Evolutionary conservation across 1,284 basidiomycete genomes (phyloP), one percentile per base, ranked within the genome.

Genomic region (Pseudozyma tsukubaensis): DNA sequence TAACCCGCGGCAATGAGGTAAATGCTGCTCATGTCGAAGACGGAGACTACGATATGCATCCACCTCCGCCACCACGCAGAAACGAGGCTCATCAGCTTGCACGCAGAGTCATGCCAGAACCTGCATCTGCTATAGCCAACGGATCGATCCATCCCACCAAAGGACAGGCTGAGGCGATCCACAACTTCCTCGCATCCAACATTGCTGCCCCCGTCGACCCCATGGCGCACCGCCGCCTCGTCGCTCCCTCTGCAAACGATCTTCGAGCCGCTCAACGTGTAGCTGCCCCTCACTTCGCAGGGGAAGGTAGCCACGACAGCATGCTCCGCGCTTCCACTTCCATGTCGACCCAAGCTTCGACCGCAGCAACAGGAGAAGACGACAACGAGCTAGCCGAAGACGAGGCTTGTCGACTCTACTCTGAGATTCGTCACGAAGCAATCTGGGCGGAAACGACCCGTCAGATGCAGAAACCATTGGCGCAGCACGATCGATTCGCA

Each of bases 361-460:
- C 57, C 12, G 51, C 44, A 19, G 50, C 40, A 18, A 42, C 18
- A 29, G 49, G 55, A 19, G 49, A 58, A 3, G 32, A 55, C 39
- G 45, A 55, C 12, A 52, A 70, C 39, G 70, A 70, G 43, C 55
- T 63, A 9, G 59, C 59, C 18, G 68, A 70, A 19, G 66, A 76
- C 14, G 67, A 74, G 18, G 59, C 36, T 0, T 53, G 58, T 40
- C 50, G 59, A 7, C 51, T 73, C 4, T 67, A 66, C 60, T 73
- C 62, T 18, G 67, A 77, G 39, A 73, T 59, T 21, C 66, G 75
- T 14, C 59, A 50, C 35, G 71, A 71, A n/a, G 49, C 67, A 9
- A 73, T 78, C 64, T 76, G 73, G 71, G 66, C 65, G 12, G 76
- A 78, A 44, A 69, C 69, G 34, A 68, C 60, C 6, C 50, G 73